Evolutionary conservation across 176 grass and related monocot species (phyloP).

Genomic region (Aegilops tauschii): DNA sequence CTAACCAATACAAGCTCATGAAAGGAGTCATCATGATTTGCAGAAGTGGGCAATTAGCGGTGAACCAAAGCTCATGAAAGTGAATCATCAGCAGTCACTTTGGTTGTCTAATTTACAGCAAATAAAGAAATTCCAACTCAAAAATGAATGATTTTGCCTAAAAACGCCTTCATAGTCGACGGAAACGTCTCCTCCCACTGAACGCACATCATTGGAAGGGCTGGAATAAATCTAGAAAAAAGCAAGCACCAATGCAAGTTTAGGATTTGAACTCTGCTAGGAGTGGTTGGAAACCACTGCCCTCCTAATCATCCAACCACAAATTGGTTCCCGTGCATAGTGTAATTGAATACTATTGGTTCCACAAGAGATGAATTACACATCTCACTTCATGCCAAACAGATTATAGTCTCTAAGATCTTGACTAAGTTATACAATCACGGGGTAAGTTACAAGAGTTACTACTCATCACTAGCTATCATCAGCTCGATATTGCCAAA

Average conservation of each 20-base stretch:
- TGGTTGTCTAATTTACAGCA: not conserved
- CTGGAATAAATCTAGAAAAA: no score
- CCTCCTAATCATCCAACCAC: no score
- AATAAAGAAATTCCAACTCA: not conserved
- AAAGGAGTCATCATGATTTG: not conserved
- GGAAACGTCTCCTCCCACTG: no score
- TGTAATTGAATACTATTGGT: not conserved
- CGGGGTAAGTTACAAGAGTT: constrained; percentile 16
- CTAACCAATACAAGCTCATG: not conserved
- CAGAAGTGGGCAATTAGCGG: no score
- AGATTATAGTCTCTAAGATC: constrained; percentile 6
- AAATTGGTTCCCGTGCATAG: not conserved
- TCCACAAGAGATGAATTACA: not conserved
- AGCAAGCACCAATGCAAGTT: no score
- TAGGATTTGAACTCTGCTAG: no score
- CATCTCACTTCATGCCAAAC: not conserved
- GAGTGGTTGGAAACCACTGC: no score
- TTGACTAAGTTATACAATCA: constrained; percentile 16
- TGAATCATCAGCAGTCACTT: not conserved
- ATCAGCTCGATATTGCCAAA: not conserved
- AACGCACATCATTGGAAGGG: no score
- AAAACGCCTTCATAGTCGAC: no score
- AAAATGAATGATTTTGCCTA: not conserved
- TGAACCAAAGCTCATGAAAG: not conserved
- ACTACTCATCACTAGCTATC: constrained; percentile 18